Percentiles rank a stretch among this genome's conserved stretches.
Conservation (phyloP, 306 rosid species). For the Macrotyloma uniflorum region DNA sequence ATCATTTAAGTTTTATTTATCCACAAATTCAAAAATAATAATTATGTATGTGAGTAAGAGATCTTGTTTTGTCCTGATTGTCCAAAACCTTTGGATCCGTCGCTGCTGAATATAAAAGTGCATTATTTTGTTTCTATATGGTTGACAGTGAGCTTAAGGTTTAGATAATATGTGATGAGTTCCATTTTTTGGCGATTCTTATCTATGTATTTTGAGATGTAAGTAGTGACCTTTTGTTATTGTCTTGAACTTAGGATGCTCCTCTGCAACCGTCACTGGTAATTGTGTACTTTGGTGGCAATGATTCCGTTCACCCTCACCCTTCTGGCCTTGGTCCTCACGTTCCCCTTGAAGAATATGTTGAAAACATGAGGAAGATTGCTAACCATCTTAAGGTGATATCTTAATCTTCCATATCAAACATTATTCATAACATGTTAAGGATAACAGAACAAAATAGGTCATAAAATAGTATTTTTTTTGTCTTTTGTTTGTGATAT, state of each 20-base stretch:
- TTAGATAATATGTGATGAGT: not conserved
- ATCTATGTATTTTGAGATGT: not conserved
- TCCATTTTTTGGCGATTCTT: not conserved
- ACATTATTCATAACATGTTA: not conserved
- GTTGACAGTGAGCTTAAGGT: not conserved
- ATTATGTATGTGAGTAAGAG: not conserved
- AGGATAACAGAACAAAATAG: too few relatives aligned
- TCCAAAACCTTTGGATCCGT: not conserved
- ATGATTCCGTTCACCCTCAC: conserved; percentile 64
- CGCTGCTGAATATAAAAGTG: not conserved
- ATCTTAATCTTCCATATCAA: not conserved
- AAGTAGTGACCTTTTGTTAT: not conserved
- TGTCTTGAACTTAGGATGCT: conserved; percentile 50
- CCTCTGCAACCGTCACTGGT: conserved; percentile 69
- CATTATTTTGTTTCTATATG: not conserved
- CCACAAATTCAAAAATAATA: not conserved
- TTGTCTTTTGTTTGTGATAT: too few relatives aligned
- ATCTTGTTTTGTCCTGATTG: not conserved
- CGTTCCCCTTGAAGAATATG: conserved; percentile 75
- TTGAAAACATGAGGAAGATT: conserved; percentile 77
- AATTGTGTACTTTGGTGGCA: conserved; percentile 88
- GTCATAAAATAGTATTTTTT: too few relatives aligned
- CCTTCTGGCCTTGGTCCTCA: conserved; percentile 64
- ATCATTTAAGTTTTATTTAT: not conserved
- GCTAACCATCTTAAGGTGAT: conserved; percentile 65